Base-by-base conservation (phyloP, 139 green algal species). In the Parachlorella kessleri region DNA sequence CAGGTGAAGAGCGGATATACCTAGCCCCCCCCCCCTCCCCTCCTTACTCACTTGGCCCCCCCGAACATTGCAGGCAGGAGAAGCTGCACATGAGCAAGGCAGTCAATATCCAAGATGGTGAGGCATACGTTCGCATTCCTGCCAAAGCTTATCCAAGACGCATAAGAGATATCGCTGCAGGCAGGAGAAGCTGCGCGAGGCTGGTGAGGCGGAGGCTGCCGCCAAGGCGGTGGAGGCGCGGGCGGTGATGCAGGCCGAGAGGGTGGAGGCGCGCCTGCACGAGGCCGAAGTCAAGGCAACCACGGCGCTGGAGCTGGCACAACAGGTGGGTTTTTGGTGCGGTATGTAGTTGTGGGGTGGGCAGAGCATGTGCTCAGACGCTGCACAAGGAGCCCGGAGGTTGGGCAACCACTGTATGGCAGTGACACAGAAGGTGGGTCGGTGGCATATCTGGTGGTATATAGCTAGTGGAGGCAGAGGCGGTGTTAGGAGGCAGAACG, bases 251-350 rank as follows among this genome's bases (percentile, higher is more conserved):
- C 35, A 82, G 21, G 37, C 38, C n/a, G 73, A 53, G 7, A 48
- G 42, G 39, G 72, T 72, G 37, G 41, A 85, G 66, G 40, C 73
- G 3, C 42, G 66, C 8, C 65, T 85, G 64, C 73, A 74, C 1
- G 74, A 85, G 38, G 74, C 80, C 0, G 66, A 85, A 23, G 70
- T 75, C 1, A n/a, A 88, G 74, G 78, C 82, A 18, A n/a, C 81
- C 64, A 88, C 80, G 26, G 86, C 84, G 24, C 37, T 89, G 36
- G 84, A 90, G 76, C 77, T 90, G 55, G 86, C 80, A 21, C 72
- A 84, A 26, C 54, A 82, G 66, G 84, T 84, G 30, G 59, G 86
- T 33, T 84, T 89, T 26, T 33, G 3, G n/a, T n/a, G n/a, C n/a
- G n/a, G n/a, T n/a, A n/a, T n/a, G n/a, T n/a, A n/a, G n/a, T n/a